Percentiles rank a stretch among this genome's conserved stretches.
These are phyloP conservation scores for Protea cynaroides DNA, from an alignment of 164 flowering plant genomes.

Conservation along the genomic window DNA sequence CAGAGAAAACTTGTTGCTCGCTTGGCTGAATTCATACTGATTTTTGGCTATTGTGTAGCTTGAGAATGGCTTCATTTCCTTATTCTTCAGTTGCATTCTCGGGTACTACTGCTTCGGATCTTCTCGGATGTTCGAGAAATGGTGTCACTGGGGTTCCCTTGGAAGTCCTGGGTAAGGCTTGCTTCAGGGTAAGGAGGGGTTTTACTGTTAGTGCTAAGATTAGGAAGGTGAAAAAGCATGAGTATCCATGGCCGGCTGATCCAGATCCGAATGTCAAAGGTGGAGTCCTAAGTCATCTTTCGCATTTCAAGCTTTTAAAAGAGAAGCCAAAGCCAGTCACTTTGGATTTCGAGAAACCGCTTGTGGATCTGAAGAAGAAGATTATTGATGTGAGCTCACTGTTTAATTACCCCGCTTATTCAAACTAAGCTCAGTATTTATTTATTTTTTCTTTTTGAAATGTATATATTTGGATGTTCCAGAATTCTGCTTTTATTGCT, in stretches of 20 bases:
- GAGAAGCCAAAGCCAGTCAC: constrained; percentile 81
- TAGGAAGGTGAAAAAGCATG: constrained; percentile 67
- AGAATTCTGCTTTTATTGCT: background rate
- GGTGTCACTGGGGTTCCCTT: constrained; percentile 40
- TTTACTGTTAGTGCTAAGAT: constrained; percentile 44
- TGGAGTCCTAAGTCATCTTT: constrained; percentile 57
- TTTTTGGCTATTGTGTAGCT: background rate
- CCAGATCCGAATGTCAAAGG: constrained; percentile 81
- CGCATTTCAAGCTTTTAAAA: constrained; percentile 77
- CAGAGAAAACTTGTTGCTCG: no score
- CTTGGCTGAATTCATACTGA: no score
- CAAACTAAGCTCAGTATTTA: background rate
- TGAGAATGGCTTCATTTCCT: constrained; percentile 47
- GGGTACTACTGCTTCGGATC: constrained; percentile 53
- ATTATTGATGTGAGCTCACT: constrained; percentile 56
- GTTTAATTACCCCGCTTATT: background rate
- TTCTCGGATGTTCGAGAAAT: constrained; percentile 48
- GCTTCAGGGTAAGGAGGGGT: constrained; percentile 30
- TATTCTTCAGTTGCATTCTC: constrained; percentile 34
- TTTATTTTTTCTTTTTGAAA: no score
- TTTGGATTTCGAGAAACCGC: constrained; percentile 90
- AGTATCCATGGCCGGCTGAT: constrained; percentile 74
- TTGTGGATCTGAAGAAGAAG: constrained; percentile 67
- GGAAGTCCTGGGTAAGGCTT: constrained; percentile 29
- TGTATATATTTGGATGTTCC: background rate